Evolutionary conservation across 2,329 filamentous ascomycete species (phyloP).

Genomic region (Pseudocercospora fuligena): DNA sequence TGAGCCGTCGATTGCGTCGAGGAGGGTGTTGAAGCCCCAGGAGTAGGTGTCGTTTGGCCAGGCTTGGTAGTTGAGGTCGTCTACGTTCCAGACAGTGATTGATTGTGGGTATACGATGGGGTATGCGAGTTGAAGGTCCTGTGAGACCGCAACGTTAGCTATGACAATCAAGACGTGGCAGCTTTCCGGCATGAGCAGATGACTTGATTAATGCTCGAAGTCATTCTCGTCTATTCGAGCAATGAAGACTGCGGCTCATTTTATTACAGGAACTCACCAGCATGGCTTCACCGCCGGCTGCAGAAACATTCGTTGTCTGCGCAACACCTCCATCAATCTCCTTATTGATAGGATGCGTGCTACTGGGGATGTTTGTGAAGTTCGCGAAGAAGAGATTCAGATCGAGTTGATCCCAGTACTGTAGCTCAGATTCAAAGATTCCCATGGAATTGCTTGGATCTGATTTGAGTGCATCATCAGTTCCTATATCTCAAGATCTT

Average conservation of each 20-base stretch:
- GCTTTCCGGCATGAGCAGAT: no score
- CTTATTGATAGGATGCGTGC: constrained; percentile 34
- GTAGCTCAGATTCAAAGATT: constrained; percentile 20
- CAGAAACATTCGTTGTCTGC: constrained; percentile 35
- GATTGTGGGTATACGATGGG: constrained; percentile 58
- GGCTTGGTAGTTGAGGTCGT: constrained; percentile 52
- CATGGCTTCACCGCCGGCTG: constrained; percentile 48
- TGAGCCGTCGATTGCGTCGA: constrained; percentile 58
- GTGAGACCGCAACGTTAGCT: no score
- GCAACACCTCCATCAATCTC: constrained; percentile 40
- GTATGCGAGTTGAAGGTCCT: constrained; percentile 55
- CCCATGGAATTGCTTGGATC: constrained; percentile 26
- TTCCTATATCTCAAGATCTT: no score
- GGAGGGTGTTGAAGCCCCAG: constrained; percentile 48
- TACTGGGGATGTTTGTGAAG: constrained; percentile 33
- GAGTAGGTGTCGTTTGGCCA: constrained; percentile 36
- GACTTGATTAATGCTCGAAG: no score
- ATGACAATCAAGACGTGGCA: no score
- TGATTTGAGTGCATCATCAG: background rate
- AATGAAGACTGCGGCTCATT: no score
- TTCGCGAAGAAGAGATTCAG: constrained; percentile 45
- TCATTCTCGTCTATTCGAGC: no score
- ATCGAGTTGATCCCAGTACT: constrained; percentile 27
- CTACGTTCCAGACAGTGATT: constrained; percentile 52
- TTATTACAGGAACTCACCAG: constrained; percentile 32